A percentile compares a stretch with the other conserved stretches of the same genome.
Conservation (phyloP, 768 basidiomycete species). For the Leccinum barrowsii region DNA sequence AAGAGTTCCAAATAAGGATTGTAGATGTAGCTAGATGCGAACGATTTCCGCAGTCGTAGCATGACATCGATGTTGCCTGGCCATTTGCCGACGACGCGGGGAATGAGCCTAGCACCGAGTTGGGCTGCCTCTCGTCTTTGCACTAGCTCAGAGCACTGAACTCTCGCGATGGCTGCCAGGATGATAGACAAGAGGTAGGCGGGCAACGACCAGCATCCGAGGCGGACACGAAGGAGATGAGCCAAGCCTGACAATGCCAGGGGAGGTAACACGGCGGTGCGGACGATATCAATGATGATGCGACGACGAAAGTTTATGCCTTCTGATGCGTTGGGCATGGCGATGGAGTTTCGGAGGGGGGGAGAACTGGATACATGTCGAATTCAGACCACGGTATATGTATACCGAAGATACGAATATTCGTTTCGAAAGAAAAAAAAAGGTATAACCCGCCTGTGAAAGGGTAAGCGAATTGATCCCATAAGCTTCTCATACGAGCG, state of each 20-base stretch:
- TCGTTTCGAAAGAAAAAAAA: conserved; percentile 9
- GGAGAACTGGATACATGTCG: conserved; percentile 5
- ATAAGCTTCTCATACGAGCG: conserved; percentile 4
- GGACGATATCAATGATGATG: conserved; percentile 45
- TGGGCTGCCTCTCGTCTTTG: conserved; percentile 45
- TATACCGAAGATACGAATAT: conserved; percentile 9
- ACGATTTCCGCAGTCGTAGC: conserved; percentile 49
- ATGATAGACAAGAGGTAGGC: conserved; percentile 41
- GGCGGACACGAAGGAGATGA: conserved; percentile 23
- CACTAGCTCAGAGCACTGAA: conserved; percentile 31
- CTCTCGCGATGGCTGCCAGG: conserved; percentile 36
- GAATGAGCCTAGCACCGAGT: conserved; percentile 51
- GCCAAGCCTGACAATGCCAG: conserved; percentile 33
- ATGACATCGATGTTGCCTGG: conserved; percentile 76
- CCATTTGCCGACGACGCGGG: conserved; percentile 63
- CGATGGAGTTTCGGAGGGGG: neutral
- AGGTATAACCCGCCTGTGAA: conserved; percentile 14
- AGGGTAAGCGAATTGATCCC: conserved; percentile 3
- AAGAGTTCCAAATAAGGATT: conserved; percentile 65
- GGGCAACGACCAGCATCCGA: conserved; percentile 38
- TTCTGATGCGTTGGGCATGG: conserved; percentile 3
- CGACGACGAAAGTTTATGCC: conserved; percentile 43
- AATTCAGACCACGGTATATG: conserved; percentile 6
- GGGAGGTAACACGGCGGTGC: conserved; percentile 40
- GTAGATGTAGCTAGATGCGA: conserved; percentile 57